Evolutionary conservation across 148 eudicot genomes (phyloP).

Genomic region (Nyssa sinensis): DNA sequence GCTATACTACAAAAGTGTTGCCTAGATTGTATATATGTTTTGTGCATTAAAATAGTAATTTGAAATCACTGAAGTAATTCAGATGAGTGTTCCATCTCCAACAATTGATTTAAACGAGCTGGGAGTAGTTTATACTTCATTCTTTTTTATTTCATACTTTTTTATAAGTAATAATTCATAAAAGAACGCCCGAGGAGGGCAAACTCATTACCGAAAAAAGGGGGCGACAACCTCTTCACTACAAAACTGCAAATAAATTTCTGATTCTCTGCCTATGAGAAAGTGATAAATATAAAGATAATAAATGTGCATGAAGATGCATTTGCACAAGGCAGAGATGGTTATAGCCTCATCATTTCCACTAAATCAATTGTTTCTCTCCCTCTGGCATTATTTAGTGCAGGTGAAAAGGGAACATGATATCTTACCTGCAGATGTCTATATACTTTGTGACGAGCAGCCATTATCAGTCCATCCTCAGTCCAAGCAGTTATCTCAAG

Average conservation of each 20-base stretch:
- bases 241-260: not conserved
- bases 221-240: not conserved
- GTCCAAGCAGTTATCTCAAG: conserved; percentile 99
- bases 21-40: no score
- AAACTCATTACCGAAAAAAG: no score
- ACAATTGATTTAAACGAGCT: no score
- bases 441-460: conserved; percentile 85
- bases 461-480: conserved; percentile 94
- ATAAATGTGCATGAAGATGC: not conserved
- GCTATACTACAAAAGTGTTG: no score
- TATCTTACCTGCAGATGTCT: conserved; percentile 67
- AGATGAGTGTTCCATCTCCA: no score
- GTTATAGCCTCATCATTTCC: no score
- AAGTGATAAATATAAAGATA: not conserved
- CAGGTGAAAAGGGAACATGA: conserved; percentile 7
- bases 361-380: not conserved
- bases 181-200: no score
- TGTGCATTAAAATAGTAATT: no score
- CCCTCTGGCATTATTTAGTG: not conserved
- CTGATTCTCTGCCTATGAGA: not conserved
- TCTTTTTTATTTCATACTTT: no score
- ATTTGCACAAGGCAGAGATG: not conserved
- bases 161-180: no score
- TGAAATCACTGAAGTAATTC: no score
- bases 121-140: no score